Percentiles rank a stretch among this genome's conserved stretches.
phyloP scores from a whole-genome alignment of 371 early-diverging fungal species.

The Circinella minor region DNA sequence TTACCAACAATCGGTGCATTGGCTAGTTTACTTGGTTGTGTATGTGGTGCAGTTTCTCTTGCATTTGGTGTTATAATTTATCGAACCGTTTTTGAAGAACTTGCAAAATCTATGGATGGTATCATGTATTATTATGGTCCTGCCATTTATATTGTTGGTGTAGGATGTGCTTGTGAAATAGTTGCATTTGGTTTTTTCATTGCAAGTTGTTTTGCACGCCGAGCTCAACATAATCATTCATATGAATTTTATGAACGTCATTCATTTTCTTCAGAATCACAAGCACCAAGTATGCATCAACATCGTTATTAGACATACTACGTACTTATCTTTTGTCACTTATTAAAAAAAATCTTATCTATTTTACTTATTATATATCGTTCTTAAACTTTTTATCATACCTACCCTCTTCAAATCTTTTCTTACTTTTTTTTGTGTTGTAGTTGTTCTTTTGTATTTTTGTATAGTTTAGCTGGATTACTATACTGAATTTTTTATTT shows the following conservation, averaged over 20 bases:
- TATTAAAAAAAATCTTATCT: too few relatives aligned
- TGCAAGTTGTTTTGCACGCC: conserved; percentile 16
- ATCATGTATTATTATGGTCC: conserved; percentile 38
- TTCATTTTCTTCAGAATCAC: conserved; percentile 6
- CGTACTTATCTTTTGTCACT: background rate
- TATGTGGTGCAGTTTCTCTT: conserved; percentile 32
- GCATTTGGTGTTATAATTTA: conserved; percentile 30
- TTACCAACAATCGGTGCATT: conserved; percentile 34
- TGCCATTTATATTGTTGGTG: conserved; percentile 29
- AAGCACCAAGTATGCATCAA: conserved; percentile 7
- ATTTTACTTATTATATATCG: too few relatives aligned
- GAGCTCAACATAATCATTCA: conserved; percentile 6
- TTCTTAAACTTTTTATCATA: too few relatives aligned
- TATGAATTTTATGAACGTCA: conserved; percentile 13
- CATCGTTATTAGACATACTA: conserved; percentile 3
- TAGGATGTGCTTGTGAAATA: conserved; percentile 27
- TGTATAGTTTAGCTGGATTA: too few relatives aligned
- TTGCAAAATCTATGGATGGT: conserved; percentile 24
- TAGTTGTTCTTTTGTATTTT: too few relatives aligned
- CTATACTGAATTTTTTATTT: too few relatives aligned
- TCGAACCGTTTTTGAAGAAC: conserved; percentile 27
- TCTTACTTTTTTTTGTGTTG: too few relatives aligned
- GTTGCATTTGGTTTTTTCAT: conserved; percentile 28
- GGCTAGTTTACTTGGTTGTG: conserved; percentile 21
- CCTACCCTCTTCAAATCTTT: too few relatives aligned